These are phyloP conservation scores for Dryas octopetala DNA, from an alignment of 306 rosid species.

Conservation along the genomic window DNA sequence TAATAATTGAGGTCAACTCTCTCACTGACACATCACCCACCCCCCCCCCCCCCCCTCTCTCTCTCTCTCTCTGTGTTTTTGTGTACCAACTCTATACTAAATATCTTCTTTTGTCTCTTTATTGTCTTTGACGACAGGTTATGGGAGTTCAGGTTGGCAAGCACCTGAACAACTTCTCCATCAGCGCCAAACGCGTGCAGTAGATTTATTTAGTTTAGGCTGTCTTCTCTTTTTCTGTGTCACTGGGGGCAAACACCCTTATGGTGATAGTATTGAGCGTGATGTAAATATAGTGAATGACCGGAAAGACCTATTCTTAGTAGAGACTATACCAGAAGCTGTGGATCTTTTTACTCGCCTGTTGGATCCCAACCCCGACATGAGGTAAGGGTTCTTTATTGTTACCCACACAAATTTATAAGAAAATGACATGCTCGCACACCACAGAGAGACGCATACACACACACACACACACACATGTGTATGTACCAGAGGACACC, in stretches of 20 bases:
- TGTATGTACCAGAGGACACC: neutral
- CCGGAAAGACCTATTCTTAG: slow-evolving; percentile 36
- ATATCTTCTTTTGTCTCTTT: neutral
- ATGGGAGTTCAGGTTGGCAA: slow-evolving; percentile 46
- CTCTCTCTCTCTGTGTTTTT: neutral
- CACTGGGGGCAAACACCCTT: slow-evolving; percentile 42
- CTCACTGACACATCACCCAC: neutral
- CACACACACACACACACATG: neutral
- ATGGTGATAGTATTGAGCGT: slow-evolving; percentile 34
- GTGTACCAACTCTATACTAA: neutral
- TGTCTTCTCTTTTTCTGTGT: slow-evolving; percentile 39
- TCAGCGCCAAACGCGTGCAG: slow-evolving; percentile 38
- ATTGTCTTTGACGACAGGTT: slow-evolving; percentile 23
- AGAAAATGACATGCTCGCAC: neutral
- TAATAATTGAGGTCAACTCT: neutral
- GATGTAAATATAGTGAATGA: slow-evolving; percentile 38
- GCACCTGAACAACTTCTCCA: slow-evolving; percentile 40
- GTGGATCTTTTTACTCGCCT: slow-evolving; percentile 34
- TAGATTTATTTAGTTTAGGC: slow-evolving; percentile 39
- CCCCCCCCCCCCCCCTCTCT: neutral
- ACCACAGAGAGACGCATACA: neutral
- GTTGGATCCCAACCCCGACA: slow-evolving; percentile 28
- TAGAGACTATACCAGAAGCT: slow-evolving; percentile 34
- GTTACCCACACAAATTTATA: neutral
- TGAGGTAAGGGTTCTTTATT: slow-evolving; percentile 23